A percentile compares a stretch with the other conserved stretches of the same genome.
Evolutionary conservation across 306 rosid genomes (phyloP).

Genomic region (Trifolium subterraneum): DNA sequence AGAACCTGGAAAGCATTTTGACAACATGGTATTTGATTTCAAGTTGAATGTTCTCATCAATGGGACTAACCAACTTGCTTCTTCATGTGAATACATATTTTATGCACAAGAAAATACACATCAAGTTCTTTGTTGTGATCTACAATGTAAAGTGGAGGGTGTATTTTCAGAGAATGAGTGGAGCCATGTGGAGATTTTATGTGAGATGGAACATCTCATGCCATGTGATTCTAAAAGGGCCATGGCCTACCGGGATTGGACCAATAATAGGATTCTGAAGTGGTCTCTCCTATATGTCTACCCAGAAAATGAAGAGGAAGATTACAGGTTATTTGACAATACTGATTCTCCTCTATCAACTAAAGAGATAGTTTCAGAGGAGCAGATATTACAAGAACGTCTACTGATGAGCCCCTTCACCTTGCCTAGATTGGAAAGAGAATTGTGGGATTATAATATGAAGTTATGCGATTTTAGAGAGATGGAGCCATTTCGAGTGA

Average conservation of each 20-base stretch:
- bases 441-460: no score
- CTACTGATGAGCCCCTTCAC: no score
- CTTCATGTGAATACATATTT: conserved; percentile 2
- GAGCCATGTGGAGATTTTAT: conserved; percentile 10
- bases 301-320: not conserved
- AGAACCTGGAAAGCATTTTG: not conserved
- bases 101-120: not conserved
- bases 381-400: not conserved
- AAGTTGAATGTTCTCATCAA: conserved; percentile 30
- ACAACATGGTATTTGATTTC: not conserved
- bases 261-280: not conserved
- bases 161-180: conserved; percentile 1
- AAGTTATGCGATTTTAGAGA: no score
- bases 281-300: conserved; percentile 3
- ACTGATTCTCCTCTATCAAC: not conserved
- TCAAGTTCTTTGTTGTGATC: not conserved
- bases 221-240: not conserved
- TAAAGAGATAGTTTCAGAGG: not conserved
- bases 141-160: not conserved
- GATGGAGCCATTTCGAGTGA: no score
- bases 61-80: conserved; percentile 1
- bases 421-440: no score
- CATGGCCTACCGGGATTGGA: not conserved
- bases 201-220: conserved; percentile 1
- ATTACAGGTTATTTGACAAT: not conserved